Base-by-base conservation (phyloP, 495 filamentous ascomycete genomes). In the Aspergillus saccharolyticus region DNA sequence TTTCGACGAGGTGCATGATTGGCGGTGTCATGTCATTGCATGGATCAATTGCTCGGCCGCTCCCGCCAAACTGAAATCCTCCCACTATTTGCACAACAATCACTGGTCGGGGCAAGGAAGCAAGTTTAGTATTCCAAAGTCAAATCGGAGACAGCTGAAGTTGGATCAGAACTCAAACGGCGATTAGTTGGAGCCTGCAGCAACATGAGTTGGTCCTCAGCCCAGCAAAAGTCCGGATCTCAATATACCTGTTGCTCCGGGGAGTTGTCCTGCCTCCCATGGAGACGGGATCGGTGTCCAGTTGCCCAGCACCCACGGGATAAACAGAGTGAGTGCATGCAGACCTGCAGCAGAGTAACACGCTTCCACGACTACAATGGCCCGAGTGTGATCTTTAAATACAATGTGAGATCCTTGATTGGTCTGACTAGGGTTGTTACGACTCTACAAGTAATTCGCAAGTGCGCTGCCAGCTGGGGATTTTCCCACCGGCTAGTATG, bases 401-500 rank as follows among this genome's bases (percentile, higher is more conserved):
- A n/a, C n/a, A n/a, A n/a, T n/a, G 21, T 14, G 7, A 3, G 15
- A 15, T 12, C 12, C 24, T 28, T 50, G 47, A 18, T 28, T 18
- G 44, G 17, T 15, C 6, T 45, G 44, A 9, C 44, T 45, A 12
- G n/a, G 7, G 42, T 18, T 44, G 44, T 5, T 39, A 10, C 33
- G 33, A n/a, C n/a, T n/a, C n/a, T n/a, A n/a, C n/a, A 12, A 39
- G 12, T 39, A 39, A 12, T 39, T 15, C 12, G 7, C 33, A 39
- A 15, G 33, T 12, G 33, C 33, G 33, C 33, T 45, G 43, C n/a
- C n/a, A 30, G 25, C 4, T 30, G 25, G 25, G 10, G 25, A 51
- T 50, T 46, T 53, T 56, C n/a, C 57, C 54, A 49, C 45, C 59
- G 55, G 55, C 51, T n/a, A n/a, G n/a, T 54, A 57, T 22, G 44